Percentiles rank a stretch among this genome's conserved stretches.
phyloP scores from a whole-genome alignment of 257 asterid genomes.

The Solanum sparsipilum region DNA sequence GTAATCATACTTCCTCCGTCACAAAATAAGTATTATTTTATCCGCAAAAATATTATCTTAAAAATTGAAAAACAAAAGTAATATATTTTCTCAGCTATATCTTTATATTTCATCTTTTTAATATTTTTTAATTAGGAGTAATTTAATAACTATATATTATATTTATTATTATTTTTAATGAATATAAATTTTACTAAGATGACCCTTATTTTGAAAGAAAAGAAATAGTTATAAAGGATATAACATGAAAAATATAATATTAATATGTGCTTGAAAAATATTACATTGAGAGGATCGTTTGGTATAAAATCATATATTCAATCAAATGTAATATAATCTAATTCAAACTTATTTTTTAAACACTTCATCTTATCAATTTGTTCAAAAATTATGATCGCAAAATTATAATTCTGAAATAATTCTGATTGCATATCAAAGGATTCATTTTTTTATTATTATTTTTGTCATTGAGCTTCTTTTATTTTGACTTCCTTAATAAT shows the following conservation, averaged over 20 bases:
- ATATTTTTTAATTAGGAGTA: background rate
- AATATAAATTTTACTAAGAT: background rate
- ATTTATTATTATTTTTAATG: background rate
- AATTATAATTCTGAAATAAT: too few relatives aligned
- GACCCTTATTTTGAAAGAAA: background rate
- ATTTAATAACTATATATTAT: background rate
- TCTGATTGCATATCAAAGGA: background rate
- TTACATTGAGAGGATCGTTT: background rate
- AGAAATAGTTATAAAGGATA: background rate
- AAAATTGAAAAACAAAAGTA: background rate
- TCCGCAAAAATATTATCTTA: background rate
- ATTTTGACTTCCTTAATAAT: background rate
- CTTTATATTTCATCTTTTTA: background rate
- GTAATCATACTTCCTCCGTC: background rate
- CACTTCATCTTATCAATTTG: background rate
- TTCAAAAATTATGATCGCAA: too few relatives aligned
- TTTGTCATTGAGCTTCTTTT: background rate
- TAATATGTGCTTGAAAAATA: background rate
- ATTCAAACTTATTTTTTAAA: too few relatives aligned
- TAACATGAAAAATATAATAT: background rate
- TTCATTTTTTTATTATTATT: background rate
- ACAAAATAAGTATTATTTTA: too few relatives aligned
- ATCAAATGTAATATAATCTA: background rate
- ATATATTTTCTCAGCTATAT: background rate
- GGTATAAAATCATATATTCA: background rate